These are phyloP conservation scores for Xylaria telfairii DNA, from an alignment of 495 filamentous ascomycete genomes.

Conservation along the genomic window DNA sequence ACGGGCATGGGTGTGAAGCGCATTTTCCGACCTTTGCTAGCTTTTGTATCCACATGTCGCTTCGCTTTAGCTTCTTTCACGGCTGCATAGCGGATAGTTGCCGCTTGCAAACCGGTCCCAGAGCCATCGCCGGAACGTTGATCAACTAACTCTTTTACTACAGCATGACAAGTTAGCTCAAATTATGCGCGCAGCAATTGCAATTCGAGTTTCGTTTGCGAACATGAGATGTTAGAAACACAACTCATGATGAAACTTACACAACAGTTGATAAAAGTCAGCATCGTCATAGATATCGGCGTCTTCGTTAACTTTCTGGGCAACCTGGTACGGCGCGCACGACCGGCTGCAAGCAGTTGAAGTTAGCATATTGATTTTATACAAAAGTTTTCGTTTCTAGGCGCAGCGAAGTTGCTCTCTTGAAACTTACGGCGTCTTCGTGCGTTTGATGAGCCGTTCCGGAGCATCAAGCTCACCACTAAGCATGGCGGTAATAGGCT, in stretches of 20 bases:
- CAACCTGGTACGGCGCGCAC: constrained; percentile 72
- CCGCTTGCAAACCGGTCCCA: constrained; percentile 47
- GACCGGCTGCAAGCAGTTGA: constrained; percentile 49
- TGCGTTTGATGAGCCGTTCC: constrained; percentile 69
- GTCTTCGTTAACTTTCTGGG: constrained; percentile 58
- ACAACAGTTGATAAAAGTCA: constrained; percentile 78
- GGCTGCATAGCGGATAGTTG: constrained; percentile 63
- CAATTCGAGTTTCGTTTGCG: too few relatives aligned
- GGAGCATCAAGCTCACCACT: constrained; percentile 73
- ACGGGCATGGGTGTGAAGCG: constrained; percentile 56
- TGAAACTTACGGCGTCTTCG: constrained; percentile 57
- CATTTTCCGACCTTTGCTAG: constrained; percentile 94
- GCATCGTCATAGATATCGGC: constrained; percentile 83
- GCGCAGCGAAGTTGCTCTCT: background rate
- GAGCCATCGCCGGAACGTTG: constrained; percentile 71
- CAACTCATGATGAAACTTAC: background rate
- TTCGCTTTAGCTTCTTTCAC: constrained; percentile 82
- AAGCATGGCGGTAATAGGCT: constrained; percentile 74
- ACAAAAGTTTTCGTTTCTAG: background rate
- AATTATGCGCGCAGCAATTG: background rate
- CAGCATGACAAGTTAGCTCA: constrained; percentile 50
- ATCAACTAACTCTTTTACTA: constrained; percentile 87
- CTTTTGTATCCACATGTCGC: constrained; percentile 87
- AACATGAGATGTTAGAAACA: background rate
- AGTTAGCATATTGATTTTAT: constrained; percentile 4